Evolutionary conservation across 495 filamentous ascomycete species (phyloP).

Genomic region (Rusavskia elegans): DNA sequence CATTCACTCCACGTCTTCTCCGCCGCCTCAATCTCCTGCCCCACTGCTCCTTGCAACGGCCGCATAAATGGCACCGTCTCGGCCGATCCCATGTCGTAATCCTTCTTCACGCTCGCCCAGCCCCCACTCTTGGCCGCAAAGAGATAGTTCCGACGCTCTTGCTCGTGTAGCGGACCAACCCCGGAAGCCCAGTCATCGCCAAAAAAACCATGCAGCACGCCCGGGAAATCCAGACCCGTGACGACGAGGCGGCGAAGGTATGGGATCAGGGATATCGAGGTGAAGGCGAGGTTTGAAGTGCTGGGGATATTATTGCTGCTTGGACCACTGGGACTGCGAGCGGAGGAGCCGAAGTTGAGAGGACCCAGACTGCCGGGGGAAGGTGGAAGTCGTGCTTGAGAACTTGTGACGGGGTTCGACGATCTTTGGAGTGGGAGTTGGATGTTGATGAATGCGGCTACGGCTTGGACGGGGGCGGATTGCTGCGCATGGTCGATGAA

Average conservation of each 20-base stretch:
- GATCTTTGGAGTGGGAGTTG: constrained; percentile 33
- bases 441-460: constrained; percentile 88
- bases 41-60: constrained; percentile 55
- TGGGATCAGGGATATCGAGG: constrained; percentile 63
- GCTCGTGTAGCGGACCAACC: constrained; percentile 68
- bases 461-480: constrained; percentile 62
- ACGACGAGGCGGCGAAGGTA: constrained; percentile 84
- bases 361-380: constrained; percentile 15
- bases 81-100: constrained; percentile 69
- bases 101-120: constrained; percentile 73
- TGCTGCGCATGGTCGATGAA: constrained; percentile 91
- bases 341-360: constrained; percentile 14
- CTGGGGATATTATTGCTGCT: constrained; percentile 11
- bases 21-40: constrained; percentile 69
- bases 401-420: constrained; percentile 18
- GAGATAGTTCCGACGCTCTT: constrained; percentile 83
- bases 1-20: constrained; percentile 74
- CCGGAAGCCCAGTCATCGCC: constrained; percentile 78
- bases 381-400: constrained; percentile 16
- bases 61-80: constrained; percentile 78
- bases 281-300: constrained; percentile 12
- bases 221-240: constrained; percentile 76
- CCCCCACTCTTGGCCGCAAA: constrained; percentile 85
- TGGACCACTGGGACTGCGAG: constrained; percentile 14
- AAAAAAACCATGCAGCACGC: constrained; percentile 84